phyloP scores from a whole-genome alignment of 306 rosid genomes.

The Senna tora region DNA sequence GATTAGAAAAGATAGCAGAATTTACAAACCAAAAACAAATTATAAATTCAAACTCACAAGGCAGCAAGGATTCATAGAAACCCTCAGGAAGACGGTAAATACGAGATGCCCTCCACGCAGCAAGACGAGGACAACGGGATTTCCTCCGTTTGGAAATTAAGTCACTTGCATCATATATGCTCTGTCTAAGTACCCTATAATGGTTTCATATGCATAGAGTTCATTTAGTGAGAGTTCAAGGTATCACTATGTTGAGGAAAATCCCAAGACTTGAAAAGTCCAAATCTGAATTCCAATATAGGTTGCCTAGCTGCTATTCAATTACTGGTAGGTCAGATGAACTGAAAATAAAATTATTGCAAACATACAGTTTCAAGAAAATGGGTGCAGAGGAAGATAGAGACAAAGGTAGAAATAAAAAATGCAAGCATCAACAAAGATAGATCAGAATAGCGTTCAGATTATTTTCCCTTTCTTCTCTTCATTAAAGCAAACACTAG shows the following conservation, averaged over 20 bases:
- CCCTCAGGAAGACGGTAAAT: slow-evolving; percentile 44
- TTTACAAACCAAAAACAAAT: slow-evolving; percentile 19
- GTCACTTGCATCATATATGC: slow-evolving; percentile 56
- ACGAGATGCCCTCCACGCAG: slow-evolving; percentile 45
- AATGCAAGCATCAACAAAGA: not conserved
- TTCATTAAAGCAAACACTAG: not conserved
- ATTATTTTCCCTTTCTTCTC: not conserved
- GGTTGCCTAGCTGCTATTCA: slow-evolving; percentile 19
- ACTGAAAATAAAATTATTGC: slow-evolving; percentile 2
- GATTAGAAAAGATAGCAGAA: slow-evolving; percentile 37
- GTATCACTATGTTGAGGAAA: slow-evolving; percentile 13
- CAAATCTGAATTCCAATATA: slow-evolving; percentile 15
- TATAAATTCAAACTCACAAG: slow-evolving; percentile 59
- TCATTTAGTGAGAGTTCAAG: slow-evolving; percentile 11
- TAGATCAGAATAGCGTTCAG: not conserved
- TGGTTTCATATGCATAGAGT: slow-evolving; percentile 24
- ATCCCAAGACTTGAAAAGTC: slow-evolving; percentile 17
- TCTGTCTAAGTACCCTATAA: slow-evolving; percentile 61
- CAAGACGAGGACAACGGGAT: slow-evolving; percentile 39
- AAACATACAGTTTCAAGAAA: slow-evolving; percentile 21
- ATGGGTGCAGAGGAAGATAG: not conserved
- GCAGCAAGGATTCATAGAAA: slow-evolving; percentile 60
- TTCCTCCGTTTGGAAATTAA: slow-evolving; percentile 59
- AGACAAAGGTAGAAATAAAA: slow-evolving; percentile 9
- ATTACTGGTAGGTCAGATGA: slow-evolving; percentile 6